Evolutionary conservation across 176 grass and related monocot genomes (phyloP).

Genomic region (Pontederia crassipes): DNA sequence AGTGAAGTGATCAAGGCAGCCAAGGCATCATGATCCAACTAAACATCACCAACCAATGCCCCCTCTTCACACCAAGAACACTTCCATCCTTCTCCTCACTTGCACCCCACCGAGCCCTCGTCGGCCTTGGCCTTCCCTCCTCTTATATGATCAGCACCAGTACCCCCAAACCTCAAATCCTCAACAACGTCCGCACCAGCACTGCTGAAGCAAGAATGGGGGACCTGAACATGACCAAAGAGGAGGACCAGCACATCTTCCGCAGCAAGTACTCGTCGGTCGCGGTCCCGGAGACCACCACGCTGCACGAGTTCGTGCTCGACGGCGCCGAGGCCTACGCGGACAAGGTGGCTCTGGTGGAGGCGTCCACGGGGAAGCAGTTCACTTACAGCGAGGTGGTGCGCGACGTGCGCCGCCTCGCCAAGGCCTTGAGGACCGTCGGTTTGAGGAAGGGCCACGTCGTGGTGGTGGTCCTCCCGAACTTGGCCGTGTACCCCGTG

Average conservation of each 20-base stretch:
- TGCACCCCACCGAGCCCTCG: too few species aligned
- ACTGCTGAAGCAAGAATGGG: conserved; percentile 21
- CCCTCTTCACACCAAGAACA: too few species aligned
- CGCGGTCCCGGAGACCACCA: conserved; percentile 44
- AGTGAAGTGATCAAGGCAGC: too few species aligned
- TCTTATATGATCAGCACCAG: too few species aligned
- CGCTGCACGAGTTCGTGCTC: conserved; percentile 71
- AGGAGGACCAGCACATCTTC: conserved; percentile 58
- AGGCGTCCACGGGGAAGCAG: conserved; percentile 34
- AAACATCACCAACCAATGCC: too few species aligned
- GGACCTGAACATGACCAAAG: conserved; percentile 15
- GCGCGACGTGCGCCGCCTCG: conserved; percentile 42
- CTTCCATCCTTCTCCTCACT: too few species aligned
- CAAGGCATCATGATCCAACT: too few species aligned
- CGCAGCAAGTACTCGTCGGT: conserved; percentile 49
- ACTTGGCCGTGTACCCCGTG: conserved; percentile 62
- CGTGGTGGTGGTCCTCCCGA: conserved; percentile 69
- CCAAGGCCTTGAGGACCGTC: conserved; percentile 49
- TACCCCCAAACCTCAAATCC: too few species aligned
- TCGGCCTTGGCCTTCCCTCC: too few species aligned
- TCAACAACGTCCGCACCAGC: too few species aligned
- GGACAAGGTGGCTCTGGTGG: conserved; percentile 59
- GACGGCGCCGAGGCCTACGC: conserved; percentile 37
- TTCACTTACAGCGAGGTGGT: conserved; percentile 61
- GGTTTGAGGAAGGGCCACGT: conserved; percentile 63